Base-by-base conservation (phyloP, 2,329 filamentous ascomycete species). In the Albifimbria verrucaria region DNA sequence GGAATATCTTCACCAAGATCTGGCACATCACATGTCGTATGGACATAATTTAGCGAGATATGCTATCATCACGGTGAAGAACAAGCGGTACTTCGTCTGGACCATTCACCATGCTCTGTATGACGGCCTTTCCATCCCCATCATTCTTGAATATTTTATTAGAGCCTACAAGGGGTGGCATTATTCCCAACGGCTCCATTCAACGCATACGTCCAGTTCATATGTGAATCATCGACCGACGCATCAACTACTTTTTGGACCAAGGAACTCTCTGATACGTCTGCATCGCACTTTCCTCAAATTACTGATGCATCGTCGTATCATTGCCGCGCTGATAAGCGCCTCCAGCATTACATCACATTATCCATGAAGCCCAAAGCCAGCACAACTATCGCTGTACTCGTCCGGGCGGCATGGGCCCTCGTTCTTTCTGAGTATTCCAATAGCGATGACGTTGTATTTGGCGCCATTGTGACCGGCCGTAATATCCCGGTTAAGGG, bases 1-100 rank as follows among this genome's bases (percentile, higher is more conserved):
- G 4, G 62, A 65, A 7, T 78, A 75, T 54, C 61, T 77, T 0
- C 66, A 67, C 4, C 52, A 65, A 6, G 75, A 77, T 48, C 69
- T 69, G 9, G 65, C 68, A 1, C 66, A 73, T 20, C 56, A 65
- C 2, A 72, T 76, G 59, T 68, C 70, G 9, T 68, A 77, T 0
- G 74, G 75, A 3, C 71, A 64, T 20, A 66, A 72, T 1, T 62
- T 79, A 3, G 72, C 73, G 4, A 72, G 76, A 11, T 78, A 78
- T 18, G 62, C 76, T 4, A 57, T 65, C 4, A 63, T 69, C n/a
- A 59, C 66, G 3, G 58, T 57, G 2, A 61, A 64, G 0, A 65
- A 60, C 49, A 69, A 65, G 54, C 58, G 66, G 5, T 66, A 60
- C 45, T 65, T 68, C 4, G 58, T 68, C 1, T 68, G 64, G 59